Percentiles rank a stretch among this genome's conserved stretches.
These are phyloP conservation scores for Coemansia aciculifera DNA, from an alignment of 192 early-diverging fungal genomes.

Conservation along the genomic window DNA sequence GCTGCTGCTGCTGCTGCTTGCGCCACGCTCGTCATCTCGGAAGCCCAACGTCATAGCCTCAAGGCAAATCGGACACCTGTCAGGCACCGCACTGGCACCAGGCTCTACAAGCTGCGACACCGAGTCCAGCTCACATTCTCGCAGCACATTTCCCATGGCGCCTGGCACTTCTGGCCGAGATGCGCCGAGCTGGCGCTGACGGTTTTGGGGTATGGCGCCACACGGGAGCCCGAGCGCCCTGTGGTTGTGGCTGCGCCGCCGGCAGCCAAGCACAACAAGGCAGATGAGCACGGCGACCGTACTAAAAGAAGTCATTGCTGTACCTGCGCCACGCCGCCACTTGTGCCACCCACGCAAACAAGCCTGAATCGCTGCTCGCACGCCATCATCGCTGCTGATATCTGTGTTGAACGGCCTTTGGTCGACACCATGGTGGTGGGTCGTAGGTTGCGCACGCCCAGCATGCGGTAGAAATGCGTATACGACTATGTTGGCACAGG, in stretches of 20 bases:
- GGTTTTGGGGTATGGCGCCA: not conserved
- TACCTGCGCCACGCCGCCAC: slow-evolving; percentile 5
- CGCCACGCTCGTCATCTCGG: not conserved
- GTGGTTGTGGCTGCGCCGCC: not conserved
- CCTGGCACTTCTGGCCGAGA: not conserved
- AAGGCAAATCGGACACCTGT: slow-evolving; percentile 38
- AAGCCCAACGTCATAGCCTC: slow-evolving; percentile 9
- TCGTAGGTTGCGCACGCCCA: not conserved
- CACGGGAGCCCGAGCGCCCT: not conserved
- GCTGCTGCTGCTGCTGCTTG: not conserved
- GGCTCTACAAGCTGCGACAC: slow-evolving; percentile 19
- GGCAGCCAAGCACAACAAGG: not conserved
- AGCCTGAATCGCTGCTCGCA: not conserved
- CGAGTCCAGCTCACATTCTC: slow-evolving; percentile 4
- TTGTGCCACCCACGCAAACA: not conserved
- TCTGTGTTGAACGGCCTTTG: not conserved
- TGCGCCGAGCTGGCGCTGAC: not conserved
- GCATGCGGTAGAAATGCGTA: slow-evolving; percentile 15
- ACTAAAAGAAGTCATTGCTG: not conserved
- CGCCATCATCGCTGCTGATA: not conserved
- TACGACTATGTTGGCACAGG: slow-evolving; percentile 13
- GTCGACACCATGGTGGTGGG: not conserved
- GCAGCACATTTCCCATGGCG: not conserved
- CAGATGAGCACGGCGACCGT: not conserved
- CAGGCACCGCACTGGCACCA: not conserved